Evolutionary conservation across 73 alveolate genomes (phyloP).

Genomic region (Paramecium sonneborni): DNA sequence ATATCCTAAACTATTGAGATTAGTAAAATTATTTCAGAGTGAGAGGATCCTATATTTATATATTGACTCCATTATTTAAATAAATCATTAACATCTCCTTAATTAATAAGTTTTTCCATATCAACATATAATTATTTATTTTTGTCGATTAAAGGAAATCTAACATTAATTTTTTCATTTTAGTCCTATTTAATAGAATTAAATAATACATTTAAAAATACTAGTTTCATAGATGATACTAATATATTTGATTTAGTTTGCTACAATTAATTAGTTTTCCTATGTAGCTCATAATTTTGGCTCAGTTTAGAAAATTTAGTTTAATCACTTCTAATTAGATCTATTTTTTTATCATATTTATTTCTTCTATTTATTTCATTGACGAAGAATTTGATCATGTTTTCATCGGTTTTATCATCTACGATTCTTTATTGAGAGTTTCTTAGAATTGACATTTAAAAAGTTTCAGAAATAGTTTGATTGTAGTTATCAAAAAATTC

Average conservation of each 20-base stretch:
- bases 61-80: conserved; percentile 6
- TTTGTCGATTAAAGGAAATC: not conserved
- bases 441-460: conserved; percentile 6
- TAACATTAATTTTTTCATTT: not conserved
- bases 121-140: not conserved
- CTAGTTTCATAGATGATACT: not conserved
- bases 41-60: not conserved
- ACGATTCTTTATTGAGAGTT: not conserved
- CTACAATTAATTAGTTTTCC: not conserved
- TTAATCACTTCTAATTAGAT: not conserved
- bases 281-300: not conserved
- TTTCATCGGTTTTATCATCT: not conserved
- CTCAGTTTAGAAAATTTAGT: not conserved
- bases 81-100: not conserved
- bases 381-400: not conserved
- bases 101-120: not conserved
- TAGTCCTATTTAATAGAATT: not conserved
- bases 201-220: not conserved
- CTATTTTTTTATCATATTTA: not conserved
- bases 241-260: not conserved
- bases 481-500: not conserved
- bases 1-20: not conserved
- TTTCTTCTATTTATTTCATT: conserved; percentile 10
- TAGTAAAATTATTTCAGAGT: not conserved
- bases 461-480: not conserved